Percentiles rank a stretch among this genome's conserved stretches.
phyloP scores from a whole-genome alignment of 768 basidiomycete species.

The Trametes sanguinea region DNA sequence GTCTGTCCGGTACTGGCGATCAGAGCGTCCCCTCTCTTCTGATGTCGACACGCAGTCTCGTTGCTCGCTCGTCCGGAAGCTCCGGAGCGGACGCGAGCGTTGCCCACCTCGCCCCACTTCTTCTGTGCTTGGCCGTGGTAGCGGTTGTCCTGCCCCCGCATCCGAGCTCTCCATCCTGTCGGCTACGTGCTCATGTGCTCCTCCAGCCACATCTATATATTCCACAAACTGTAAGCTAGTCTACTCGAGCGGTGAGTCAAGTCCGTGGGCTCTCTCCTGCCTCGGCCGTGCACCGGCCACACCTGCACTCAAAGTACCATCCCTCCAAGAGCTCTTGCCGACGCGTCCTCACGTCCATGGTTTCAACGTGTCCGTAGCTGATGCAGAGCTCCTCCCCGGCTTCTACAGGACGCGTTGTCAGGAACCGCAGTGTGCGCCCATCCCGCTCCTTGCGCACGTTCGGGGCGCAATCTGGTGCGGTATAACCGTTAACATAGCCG shows the following conservation, averaged over 20 bases:
- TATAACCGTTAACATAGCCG: background rate
- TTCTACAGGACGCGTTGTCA: conserved; percentile 43
- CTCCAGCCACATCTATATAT: background rate
- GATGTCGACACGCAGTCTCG: background rate
- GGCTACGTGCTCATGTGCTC: too few relatives aligned
- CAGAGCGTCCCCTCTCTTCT: background rate
- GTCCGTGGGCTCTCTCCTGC: conserved; percentile 1
- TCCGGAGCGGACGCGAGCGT: background rate
- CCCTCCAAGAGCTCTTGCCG: conserved; percentile 44
- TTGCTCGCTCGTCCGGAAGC: background rate
- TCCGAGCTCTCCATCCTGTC: background rate
- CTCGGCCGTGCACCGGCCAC: conserved; percentile 43
- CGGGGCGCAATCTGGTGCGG: conserved; percentile 49
- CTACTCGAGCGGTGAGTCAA: background rate
- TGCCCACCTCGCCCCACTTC: background rate
- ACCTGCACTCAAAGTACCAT: conserved; percentile 61
- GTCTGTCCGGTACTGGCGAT: background rate
- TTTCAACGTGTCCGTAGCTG: conserved; percentile 50
- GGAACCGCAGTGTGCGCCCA: conserved; percentile 50
- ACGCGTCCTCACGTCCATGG: conserved; percentile 37
- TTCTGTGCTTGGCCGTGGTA: background rate
- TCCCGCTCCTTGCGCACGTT: conserved; percentile 50
- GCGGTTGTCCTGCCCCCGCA: background rate
- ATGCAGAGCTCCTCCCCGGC: conserved; percentile 61
- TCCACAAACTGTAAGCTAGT: background rate